These are phyloP conservation scores for Chlamydomonas schloesseri DNA, from an alignment of 139 green algal genomes.

Conservation along the genomic window DNA sequence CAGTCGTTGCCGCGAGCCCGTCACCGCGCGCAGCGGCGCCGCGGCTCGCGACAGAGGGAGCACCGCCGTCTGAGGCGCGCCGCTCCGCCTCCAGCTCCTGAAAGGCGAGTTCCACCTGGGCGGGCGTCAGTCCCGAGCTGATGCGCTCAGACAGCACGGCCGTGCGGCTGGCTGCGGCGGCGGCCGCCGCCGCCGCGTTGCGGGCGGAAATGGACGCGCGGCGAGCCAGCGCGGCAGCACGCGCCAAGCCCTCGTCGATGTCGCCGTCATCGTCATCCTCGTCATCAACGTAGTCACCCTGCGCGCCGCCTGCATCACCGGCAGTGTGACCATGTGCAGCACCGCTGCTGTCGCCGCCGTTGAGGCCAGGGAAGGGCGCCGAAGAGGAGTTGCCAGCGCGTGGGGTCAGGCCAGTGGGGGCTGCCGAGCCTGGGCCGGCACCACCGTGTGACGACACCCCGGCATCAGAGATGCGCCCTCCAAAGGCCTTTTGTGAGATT, in stretches of 20 bases:
- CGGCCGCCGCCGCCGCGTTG: neutral
- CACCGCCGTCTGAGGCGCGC: no score
- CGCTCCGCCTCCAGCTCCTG: neutral
- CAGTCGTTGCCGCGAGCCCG: no score
- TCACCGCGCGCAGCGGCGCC: no score
- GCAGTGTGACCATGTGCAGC: neutral
- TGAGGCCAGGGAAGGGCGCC: no score
- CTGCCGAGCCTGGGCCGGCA: no score
- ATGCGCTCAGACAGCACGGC: conserved; percentile 11
- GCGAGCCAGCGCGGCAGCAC: neutral
- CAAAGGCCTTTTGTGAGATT: neutral
- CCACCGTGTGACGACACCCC: neutral
- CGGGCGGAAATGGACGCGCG: neutral
- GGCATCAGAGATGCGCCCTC: neutral
- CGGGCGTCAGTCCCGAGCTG: neutral
- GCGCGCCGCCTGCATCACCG: neutral
- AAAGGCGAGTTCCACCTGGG: neutral
- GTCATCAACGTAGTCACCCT: neutral
- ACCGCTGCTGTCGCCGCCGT: neutral
- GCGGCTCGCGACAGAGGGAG: no score
- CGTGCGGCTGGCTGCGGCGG: neutral
- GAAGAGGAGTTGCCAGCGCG: no score
- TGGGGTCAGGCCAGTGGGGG: no score
- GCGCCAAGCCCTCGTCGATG: neutral
- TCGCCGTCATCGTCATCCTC: neutral